Base-by-base conservation (phyloP, 495 filamentous ascomycete species). In the Aspergillus indologenus region DNA sequence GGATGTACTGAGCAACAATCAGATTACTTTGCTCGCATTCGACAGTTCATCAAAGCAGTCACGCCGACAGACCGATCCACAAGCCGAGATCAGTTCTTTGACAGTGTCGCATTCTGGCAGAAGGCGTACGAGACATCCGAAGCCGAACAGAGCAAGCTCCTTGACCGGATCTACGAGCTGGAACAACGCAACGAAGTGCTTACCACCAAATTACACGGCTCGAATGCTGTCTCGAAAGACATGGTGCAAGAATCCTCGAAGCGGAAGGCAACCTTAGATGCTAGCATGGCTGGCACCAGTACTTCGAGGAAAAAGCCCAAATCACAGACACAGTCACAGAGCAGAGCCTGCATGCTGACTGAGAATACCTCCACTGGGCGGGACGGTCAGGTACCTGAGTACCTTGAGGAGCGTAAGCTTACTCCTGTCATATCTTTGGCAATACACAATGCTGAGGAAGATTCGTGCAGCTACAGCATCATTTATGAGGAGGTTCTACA, bases 41-140 rank as follows among this genome's bases (percentile, higher is more conserved):
- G 75, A 26, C 60, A 68, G n/a, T 65, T 62, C 14, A 74, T 81
- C 54, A 75, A 67, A 57, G 54, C 4, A 7, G 34, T 47, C n/a
- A 59, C 54, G 20, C 57, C 60, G 1, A 29, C 60, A 23, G 53
- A 63, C 19, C 54, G 54, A 23, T 45, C 20, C 34, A 59, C 46
- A 46, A 45, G 49, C 42, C 62, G 60, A 0, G 67, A 71, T 22
- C 71, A 71, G 45, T 76, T 72, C 62, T 71, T 82, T 50, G 80
- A 83, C 61, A 79, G 76, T 47, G 65, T 73, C 17, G 61, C 69
- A 14, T 81, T 81, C 70, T 83, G 81, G 81, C 75, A 78, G 58
- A 65, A 71, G 40, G 77, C 79, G n/a, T 81, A 76, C 49, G 66
- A 71, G 45, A 70, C 68, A 31, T 75, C 79, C 12, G 72, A 80